Evolutionary conservation across 495 filamentous ascomycete genomes (phyloP), one percentile per base, ranked within the genome.

Genomic region (Aspergillus asperescens): DNA sequence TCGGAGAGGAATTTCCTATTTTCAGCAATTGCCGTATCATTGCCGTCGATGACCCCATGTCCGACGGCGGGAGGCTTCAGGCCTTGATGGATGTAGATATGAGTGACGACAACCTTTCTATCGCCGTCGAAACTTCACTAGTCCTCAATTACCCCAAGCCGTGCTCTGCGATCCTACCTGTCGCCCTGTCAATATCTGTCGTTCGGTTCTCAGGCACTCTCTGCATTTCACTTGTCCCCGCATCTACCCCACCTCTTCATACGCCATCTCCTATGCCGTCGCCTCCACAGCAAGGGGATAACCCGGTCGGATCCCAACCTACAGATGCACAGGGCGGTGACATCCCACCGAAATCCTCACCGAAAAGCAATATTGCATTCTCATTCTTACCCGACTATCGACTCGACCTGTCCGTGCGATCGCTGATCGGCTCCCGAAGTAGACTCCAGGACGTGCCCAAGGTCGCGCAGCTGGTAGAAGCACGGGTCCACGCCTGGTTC

Each of bases 1-100:
- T 98, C 0, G 93, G 93, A 16, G 93, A 98, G 58, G 94, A 97
- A 56, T 98, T 97, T 55, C 93, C 93, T 7, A 98, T 98, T 15
- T 95, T 98, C 68, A 96, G 91, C 75, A 98, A 98, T 67, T 97
- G 93, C 66, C 84, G 94, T 50, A 88, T 98, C 43, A 89, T 94
- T 55, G 88, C 65, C 39, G 73, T 68, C 35, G 77, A 68, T 66
- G 79, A 66, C 61, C 77, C 65, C 40, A 73, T 60, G 62, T 69
- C 71, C 19, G 74, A 74, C 24, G 81, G 79, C 2, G 81, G 77
- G 8, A 76, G 89, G 49, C 69, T 98, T n/a, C 93, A 97, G 63
- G 93, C 93, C 0, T 74, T 90, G 52, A 88, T 98, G 89, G 94
- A 98, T 64, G 91, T 98, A 13, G 93, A 98, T 66, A 74, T 98